phyloP scores from a whole-genome alignment of 2,329 filamentous ascomycete genomes.

The Hysterium pulicare region DNA sequence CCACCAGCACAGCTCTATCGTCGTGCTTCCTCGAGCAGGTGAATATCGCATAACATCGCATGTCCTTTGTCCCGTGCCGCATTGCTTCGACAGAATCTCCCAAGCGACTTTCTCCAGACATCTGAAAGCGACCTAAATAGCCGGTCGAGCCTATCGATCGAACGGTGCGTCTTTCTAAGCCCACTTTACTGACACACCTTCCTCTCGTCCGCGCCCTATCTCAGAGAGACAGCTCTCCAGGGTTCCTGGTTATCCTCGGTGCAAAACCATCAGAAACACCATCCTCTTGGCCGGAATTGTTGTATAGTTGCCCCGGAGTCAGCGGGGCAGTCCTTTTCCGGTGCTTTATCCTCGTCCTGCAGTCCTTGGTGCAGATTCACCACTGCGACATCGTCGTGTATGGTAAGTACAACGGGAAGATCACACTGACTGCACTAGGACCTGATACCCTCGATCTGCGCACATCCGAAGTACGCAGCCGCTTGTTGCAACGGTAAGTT shows the following conservation, averaged over 20 bases:
- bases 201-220: slow-evolving; percentile 35
- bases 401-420: too few species aligned
- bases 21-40: neutral
- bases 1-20: neutral
- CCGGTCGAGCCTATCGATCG: slow-evolving; percentile 20
- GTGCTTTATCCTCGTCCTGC: slow-evolving; percentile 17
- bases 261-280: slow-evolving; percentile 18
- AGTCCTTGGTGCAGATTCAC: slow-evolving; percentile 12
- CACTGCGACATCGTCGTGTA: too few species aligned
- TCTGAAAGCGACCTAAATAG: slow-evolving; percentile 23
- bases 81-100: neutral
- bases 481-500: slow-evolving; percentile 1
- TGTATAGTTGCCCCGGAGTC: slow-evolving; percentile 14
- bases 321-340: slow-evolving; percentile 27
- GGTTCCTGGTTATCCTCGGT: slow-evolving; percentile 30
- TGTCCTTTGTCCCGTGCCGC: neutral
- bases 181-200: slow-evolving; percentile 25
- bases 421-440: slow-evolving; percentile 25
- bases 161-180: slow-evolving; percentile 22
- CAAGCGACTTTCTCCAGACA: slow-evolving; percentile 6
- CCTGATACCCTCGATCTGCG: slow-evolving; percentile 7
- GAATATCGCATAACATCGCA: neutral
- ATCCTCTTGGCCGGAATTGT: slow-evolving; percentile 36
- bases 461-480: neutral
- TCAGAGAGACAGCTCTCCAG: slow-evolving; percentile 22